Evolutionary conservation across 192 early-diverging fungal species (phyloP), one percentile per base, ranked within the genome.

Genomic region (Coemansia sp.): DNA sequence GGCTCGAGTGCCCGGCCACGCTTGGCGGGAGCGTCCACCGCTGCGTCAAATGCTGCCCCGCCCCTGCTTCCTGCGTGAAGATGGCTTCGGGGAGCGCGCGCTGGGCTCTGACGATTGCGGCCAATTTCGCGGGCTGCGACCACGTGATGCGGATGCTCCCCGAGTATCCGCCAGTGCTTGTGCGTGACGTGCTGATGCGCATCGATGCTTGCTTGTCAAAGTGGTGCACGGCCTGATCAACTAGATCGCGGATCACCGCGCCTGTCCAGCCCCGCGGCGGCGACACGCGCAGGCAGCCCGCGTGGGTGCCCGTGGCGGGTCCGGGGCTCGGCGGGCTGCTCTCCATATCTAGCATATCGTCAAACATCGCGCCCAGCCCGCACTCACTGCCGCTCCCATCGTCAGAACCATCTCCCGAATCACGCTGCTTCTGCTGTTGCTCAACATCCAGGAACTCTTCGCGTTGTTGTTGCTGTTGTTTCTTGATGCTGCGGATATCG

Each of bases 401-500:
- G 35, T 29, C 19, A 12, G 35, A 24, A 16, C 7, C 25, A 28
- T 35, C 40, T 10, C 8, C 11, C 2, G 2, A 0, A 8, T 56
- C 4, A 11, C 5, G 11, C 1, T 16, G 12, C 12, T 38, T 16
- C 35, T 38, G 11, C 35, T 16, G 0, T 16, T 38, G 5, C 35
- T 16, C 1, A 38, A 38, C 35, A n/a, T n/a, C n/a, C n/a, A n/a
- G n/a, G n/a, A n/a, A n/a, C n/a, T n/a, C n/a, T n/a, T n/a, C n/a
- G n/a, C n/a, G n/a, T n/a, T n/a, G n/a, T n/a, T n/a, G n/a, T n/a
- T n/a, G n/a, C n/a, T n/a, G n/a, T n/a, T 38, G 35, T 38, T 16
- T 16, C n/a, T 38, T 51, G 18, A 58, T 57, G 0, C 42, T 28
- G 3, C 50, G 49, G 12, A 73, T 62, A 0, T 62, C 50, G 23